Conservation (phyloP, 1,284 basidiomycete species). For the Abortiporus biennis region DNA sequence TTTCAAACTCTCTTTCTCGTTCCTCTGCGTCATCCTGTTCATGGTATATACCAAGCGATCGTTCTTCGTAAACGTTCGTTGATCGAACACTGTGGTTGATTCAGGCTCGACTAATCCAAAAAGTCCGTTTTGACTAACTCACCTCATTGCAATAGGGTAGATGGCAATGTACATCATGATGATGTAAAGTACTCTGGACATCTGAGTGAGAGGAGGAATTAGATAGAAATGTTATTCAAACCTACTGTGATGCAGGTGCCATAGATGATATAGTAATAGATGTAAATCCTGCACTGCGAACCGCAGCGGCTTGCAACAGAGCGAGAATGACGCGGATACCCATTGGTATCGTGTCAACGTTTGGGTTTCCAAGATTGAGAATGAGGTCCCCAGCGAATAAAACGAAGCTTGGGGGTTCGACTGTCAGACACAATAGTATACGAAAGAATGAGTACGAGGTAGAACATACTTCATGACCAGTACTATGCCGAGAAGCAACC, state of each 20-base stretch:
- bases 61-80: constrained; percentile 97
- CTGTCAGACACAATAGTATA: constrained; percentile 4
- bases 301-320: constrained; percentile 72
- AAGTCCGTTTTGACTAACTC: too few species aligned
- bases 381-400: constrained; percentile 59
- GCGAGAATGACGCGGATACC: constrained; percentile 64
- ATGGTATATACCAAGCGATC: constrained; percentile 72
- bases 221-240: constrained; percentile 11
- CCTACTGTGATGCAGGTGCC: constrained; percentile 66
- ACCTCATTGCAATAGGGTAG: constrained; percentile 33
- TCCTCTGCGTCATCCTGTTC: constrained; percentile 44
- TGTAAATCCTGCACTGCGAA: constrained; percentile 85
- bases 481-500: constrained; percentile 77
- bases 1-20: constrained; percentile 39
- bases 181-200: constrained; percentile 46
- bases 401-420: constrained; percentile 70
- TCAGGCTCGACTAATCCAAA: too few species aligned
- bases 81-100: constrained; percentile 73
- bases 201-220: background rate
- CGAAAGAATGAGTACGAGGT: background rate
- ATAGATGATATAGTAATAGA: constrained; percentile 66
- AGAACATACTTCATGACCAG: constrained; percentile 58
- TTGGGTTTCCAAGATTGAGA: constrained; percentile 81
- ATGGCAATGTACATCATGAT: constrained; percentile 50
- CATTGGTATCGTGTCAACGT: constrained; percentile 65